A percentile compares a stretch with the other conserved stretches of the same genome.
phyloP scores from a whole-genome alignment of 2,329 filamentous ascomycete genomes.

The Xylaria sp. region DNA sequence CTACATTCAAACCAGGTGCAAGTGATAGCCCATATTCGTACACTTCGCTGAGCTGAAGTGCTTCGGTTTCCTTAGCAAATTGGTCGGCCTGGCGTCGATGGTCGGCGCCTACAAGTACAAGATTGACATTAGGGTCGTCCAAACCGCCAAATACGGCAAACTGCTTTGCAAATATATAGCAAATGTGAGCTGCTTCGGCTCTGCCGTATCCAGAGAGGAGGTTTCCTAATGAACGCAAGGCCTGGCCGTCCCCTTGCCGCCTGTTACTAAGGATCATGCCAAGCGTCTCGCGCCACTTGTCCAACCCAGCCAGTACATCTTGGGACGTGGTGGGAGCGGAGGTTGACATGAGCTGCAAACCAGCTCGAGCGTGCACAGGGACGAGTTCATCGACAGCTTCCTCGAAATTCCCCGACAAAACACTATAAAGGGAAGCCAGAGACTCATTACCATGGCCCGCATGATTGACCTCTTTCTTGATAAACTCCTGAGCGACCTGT shows the following conservation, averaged over 20 bases:
- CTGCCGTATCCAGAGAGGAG: slow-evolving; percentile 87
- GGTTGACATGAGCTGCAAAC: slow-evolving; percentile 90
- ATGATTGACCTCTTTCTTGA: slow-evolving; percentile 91
- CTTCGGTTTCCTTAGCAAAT: slow-evolving; percentile 82
- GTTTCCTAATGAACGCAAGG: slow-evolving; percentile 81
- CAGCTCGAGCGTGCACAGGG: slow-evolving; percentile 88
- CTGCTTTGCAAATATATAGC: slow-evolving; percentile 85
- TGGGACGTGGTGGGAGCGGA: slow-evolving; percentile 69
- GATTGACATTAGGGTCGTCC: slow-evolving; percentile 80
- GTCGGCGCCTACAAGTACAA: slow-evolving; percentile 87
- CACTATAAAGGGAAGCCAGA: slow-evolving; percentile 89
- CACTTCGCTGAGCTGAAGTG: slow-evolving; percentile 92
- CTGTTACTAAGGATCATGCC: slow-evolving; percentile 88
- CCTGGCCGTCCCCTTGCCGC: slow-evolving; percentile 79
- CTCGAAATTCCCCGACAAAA: slow-evolving; percentile 92
- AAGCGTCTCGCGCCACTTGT: slow-evolving; percentile 94
- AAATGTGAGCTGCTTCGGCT: slow-evolving; percentile 91
- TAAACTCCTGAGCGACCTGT: slow-evolving; percentile 93
- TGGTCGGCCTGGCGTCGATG: slow-evolving; percentile 76
- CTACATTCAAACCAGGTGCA: slow-evolving; percentile 63
- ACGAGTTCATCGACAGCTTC: slow-evolving; percentile 97
- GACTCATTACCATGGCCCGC: slow-evolving; percentile 83
- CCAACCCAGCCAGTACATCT: slow-evolving; percentile 83
- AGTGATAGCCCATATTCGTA: slow-evolving; percentile 91
- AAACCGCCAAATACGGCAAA: slow-evolving; percentile 79